Percentiles rank a stretch among this genome's conserved stretches.
These are phyloP conservation scores for Alloteropsis angusta DNA, from an alignment of 202 grass and related monocot genomes.

Conservation along the genomic window DNA sequence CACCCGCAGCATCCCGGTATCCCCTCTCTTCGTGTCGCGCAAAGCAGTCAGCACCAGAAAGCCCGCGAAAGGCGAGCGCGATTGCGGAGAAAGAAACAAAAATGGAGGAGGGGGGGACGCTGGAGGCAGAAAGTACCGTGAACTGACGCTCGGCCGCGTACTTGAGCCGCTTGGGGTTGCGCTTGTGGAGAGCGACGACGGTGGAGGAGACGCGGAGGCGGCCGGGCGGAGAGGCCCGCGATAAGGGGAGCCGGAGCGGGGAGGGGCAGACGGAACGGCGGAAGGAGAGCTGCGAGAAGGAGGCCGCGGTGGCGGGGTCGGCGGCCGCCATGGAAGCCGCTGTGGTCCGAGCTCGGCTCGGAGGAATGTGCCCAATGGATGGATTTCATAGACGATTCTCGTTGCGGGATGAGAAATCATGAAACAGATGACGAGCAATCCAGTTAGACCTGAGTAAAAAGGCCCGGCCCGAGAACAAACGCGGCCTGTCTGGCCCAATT, in stretches of 20 bases:
- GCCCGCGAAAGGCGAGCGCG: not conserved
- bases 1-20: constrained; percentile 50
- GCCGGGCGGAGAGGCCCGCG: not conserved
- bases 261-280: not conserved
- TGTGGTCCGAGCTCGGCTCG: not conserved
- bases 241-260: not conserved
- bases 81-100: not conserved
- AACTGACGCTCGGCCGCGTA: constrained; percentile 64
- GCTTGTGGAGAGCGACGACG: constrained; percentile 57
- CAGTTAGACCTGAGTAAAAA: not conserved
- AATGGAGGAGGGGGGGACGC: not conserved
- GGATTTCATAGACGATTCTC: too few relatives aligned
- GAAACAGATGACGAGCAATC: not conserved
- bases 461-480: not conserved
- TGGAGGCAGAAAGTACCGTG: constrained; percentile 31
- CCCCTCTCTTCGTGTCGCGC: constrained; percentile 45
- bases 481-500: not conserved
- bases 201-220: constrained; percentile 15
- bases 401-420: not conserved
- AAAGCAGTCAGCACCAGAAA: not conserved
- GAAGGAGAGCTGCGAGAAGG: not conserved
- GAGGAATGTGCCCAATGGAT: not conserved
- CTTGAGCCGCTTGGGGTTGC: constrained; percentile 86
- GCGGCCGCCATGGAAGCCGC: constrained; percentile 1
- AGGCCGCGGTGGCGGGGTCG: not conserved